phyloP scores from a whole-genome alignment of 139 green algal genomes.

The Tetratostichococcus sp. region DNA sequence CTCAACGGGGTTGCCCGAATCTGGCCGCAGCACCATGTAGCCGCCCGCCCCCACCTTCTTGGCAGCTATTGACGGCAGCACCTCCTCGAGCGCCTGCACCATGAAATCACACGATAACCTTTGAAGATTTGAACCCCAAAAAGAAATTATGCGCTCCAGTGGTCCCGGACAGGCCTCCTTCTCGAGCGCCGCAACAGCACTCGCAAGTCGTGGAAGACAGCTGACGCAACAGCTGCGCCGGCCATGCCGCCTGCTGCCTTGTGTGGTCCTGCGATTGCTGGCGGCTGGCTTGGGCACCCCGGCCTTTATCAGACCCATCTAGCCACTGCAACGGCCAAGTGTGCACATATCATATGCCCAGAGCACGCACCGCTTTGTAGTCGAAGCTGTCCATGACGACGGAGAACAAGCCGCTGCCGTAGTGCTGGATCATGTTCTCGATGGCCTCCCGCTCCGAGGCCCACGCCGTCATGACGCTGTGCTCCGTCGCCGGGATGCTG shows the following conservation, averaged over 20 bases:
- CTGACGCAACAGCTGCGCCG: no score
- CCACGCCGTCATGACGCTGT: conserved; percentile 92
- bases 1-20: conserved; percentile 81
- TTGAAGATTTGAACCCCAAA: no score
- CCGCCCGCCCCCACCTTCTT: conserved; percentile 64
- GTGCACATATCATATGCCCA: no score
- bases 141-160: background rate
- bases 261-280: no score
- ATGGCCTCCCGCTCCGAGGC: conserved; percentile 70
- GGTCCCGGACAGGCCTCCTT: no score
- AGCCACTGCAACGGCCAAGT: no score
- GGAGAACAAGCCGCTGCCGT: conserved; percentile 73
- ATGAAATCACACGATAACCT: no score
- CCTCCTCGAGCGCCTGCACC: conserved; percentile 60
- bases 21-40: conserved; percentile 81
- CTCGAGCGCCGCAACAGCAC: no score
- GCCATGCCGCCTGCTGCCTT: no score
- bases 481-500: conserved; percentile 85
- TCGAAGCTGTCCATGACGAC: conserved; percentile 90
- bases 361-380: conserved; percentile 55
- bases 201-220: no score
- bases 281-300: no score
- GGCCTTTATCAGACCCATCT: no score
- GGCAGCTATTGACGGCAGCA: conserved; percentile 65
- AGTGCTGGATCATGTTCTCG: conserved; percentile 84